Evolutionary conservation across 2,329 filamentous ascomycete genomes (phyloP).

Genomic region (Ploettnerulaceae sp.): DNA sequence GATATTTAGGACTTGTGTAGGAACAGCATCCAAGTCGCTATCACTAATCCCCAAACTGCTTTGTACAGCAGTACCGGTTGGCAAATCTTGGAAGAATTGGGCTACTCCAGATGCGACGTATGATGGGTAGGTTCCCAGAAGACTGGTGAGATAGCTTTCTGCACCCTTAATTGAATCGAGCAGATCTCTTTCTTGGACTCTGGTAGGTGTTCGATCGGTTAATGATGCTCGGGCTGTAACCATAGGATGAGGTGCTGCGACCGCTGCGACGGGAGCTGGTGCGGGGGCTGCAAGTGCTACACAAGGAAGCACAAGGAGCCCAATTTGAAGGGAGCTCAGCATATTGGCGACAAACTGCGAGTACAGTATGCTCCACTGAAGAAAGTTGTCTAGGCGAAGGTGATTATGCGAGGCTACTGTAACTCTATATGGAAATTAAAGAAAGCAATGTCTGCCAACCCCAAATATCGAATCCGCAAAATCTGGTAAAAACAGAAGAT

Average conservation of each 20-base stretch:
- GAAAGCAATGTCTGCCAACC: too few species aligned
- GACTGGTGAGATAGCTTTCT: conserved; percentile 45
- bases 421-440: too few species aligned
- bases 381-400: too few species aligned
- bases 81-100: conserved; percentile 63
- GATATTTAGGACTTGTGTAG: conserved; percentile 67
- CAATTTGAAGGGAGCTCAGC: too few species aligned
- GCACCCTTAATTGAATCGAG: conserved; percentile 45
- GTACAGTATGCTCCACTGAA: too few species aligned
- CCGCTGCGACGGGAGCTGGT: too few species aligned
- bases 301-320: too few species aligned
- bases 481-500: too few species aligned
- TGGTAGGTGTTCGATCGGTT: conserved; percentile 36
- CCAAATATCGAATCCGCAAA: too few species aligned
- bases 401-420: too few species aligned
- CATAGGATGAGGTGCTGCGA: conserved; percentile 37
- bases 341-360: too few species aligned
- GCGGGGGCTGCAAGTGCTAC: too few species aligned
- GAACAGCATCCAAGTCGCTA: conserved; percentile 53
- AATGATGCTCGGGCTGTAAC: conserved; percentile 45
- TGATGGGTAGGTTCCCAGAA: conserved; percentile 52
- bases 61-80: conserved; percentile 55
- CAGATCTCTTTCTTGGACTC: conserved; percentile 40
- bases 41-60: conserved; percentile 57
- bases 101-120: conserved; percentile 61